Evolutionary conservation across 129 eudicot genomes (phyloP).

Genomic region (Centella asiatica): DNA sequence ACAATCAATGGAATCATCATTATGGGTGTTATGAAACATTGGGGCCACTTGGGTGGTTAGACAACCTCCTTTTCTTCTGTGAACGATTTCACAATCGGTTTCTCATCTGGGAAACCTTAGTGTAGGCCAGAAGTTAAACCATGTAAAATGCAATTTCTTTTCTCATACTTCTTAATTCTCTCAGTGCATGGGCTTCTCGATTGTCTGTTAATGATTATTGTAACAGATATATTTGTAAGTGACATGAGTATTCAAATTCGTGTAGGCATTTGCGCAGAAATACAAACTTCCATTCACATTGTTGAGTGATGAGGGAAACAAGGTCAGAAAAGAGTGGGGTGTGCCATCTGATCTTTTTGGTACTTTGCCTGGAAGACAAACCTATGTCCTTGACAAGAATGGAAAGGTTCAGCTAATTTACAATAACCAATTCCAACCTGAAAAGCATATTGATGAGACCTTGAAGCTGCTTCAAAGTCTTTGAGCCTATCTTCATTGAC

Average conservation of each 20-base stretch:
- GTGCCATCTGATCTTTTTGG: conserved; percentile 97
- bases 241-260: conserved; percentile 1
- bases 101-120: not conserved
- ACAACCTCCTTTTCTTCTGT: not conserved
- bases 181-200: not conserved
- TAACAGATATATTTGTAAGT: not conserved
- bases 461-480: conserved; percentile 78
- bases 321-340: conserved; percentile 97
- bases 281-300: conserved; percentile 83
- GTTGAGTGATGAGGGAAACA: conserved; percentile 88
- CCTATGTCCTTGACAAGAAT: conserved; percentile 87
- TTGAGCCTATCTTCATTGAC: conserved; percentile 16
- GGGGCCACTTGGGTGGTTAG: not conserved
- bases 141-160: not conserved
- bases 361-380: conserved; percentile 84
- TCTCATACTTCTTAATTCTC: not conserved
- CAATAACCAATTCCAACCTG: conserved; percentile 98
- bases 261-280: conserved; percentile 78
- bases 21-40: not conserved
- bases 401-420: conserved; percentile 88
- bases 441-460: conserved; percentile 96
- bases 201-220: not conserved
- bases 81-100: not conserved
- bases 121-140: not conserved
- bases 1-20: no score